A percentile compares a stretch with the other conserved stretches of the same genome.
These are phyloP conservation scores for Odonthalia washingtoniensis DNA, from an alignment of 31 red algal genomes.

Conservation along the genomic window DNA sequence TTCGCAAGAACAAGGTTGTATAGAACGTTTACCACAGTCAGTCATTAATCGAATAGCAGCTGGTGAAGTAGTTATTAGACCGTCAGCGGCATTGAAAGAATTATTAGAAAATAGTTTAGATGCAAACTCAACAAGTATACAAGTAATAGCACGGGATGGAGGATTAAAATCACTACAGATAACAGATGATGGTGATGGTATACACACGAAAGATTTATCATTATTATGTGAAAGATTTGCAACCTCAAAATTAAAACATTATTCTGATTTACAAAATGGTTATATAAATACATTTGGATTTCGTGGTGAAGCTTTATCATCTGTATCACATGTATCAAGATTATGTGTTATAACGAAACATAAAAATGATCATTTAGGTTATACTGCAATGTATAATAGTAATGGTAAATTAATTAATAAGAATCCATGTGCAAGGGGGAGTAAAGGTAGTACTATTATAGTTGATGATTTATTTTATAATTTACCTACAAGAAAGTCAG, in stretches of 20 bases:
- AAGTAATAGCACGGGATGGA: conserved; percentile 69
- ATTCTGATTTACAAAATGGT: conserved; percentile 70
- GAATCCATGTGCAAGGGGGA: conserved; percentile 51
- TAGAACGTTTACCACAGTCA: conserved; percentile 58
- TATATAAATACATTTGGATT: conserved; percentile 93
- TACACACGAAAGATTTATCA: conserved; percentile 69
- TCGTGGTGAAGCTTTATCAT: conserved; percentile 96
- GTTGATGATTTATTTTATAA: conserved; percentile 96
- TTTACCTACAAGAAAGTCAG: conserved; percentile 52
- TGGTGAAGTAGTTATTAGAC: conserved; percentile 90
- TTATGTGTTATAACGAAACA: conserved; percentile 70
- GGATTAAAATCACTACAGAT: conserved; percentile 76
- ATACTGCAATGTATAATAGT: conserved; percentile 73
- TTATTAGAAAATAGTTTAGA: conserved; percentile 96
- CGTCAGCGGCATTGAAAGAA: conserved; percentile 93
- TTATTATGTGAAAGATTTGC: conserved; percentile 85
- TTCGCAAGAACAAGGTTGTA: too few species aligned
- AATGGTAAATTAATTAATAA: conserved; percentile 37
- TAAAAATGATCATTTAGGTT: conserved; percentile 46
- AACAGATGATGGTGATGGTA: conserved; percentile 84
- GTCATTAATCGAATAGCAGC: conserved; percentile 91
- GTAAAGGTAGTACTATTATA: conserved; percentile 75
- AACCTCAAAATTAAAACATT: conserved; percentile 76
- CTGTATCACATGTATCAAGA: conserved; percentile 82
- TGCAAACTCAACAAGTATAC: conserved; percentile 72